Evolutionary conservation across 306 rosid genomes (phyloP).

Genomic region (Fagus crenata): DNA sequence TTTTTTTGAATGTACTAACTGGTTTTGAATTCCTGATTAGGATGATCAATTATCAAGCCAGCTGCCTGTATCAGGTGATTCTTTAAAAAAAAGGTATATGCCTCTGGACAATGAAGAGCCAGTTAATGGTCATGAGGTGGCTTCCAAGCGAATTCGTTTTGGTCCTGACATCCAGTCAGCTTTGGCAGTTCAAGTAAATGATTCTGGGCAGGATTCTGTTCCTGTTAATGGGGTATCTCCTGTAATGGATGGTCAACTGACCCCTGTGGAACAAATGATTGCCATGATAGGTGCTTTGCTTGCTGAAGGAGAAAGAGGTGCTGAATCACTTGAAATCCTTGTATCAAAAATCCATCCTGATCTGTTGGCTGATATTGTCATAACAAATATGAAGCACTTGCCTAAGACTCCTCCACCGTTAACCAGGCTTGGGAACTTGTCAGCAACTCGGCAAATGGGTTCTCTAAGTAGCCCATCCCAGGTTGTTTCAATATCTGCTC

Average conservation of each 20-base stretch:
- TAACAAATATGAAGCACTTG: conserved; percentile 93
- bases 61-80: conserved; percentile 59
- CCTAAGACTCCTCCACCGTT: conserved; percentile 73
- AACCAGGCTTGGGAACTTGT: conserved; percentile 61
- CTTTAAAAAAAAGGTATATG: conserved; percentile 58
- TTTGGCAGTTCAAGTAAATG: conserved; percentile 57
- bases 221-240: conserved; percentile 61
- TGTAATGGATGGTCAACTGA: conserved; percentile 56
- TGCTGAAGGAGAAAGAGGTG: conserved; percentile 99
- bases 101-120: conserved; percentile 67
- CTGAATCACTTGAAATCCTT: conserved; percentile 90
- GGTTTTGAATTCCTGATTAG: conserved; percentile 39
- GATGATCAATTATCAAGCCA: conserved; percentile 70
- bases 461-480: conserved; percentile 51
- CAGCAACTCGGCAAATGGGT: conserved; percentile 48
- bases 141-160: conserved; percentile 61
- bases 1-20: conserved; percentile 15
- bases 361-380: conserved; percentile 93
- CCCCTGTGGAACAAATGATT: conserved; percentile 97
- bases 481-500: conserved; percentile 46
- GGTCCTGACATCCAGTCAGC: conserved; percentile 49
- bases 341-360: conserved; percentile 93
- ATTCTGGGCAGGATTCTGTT: conserved; percentile 51
- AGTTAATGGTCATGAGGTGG: conserved; percentile 63
- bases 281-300: conserved; percentile 93